Percentiles rank a stretch among this genome's conserved stretches.
Conservation (phyloP, 1,139 yeast species). For the Nakaseomyces glabratus region DNA sequence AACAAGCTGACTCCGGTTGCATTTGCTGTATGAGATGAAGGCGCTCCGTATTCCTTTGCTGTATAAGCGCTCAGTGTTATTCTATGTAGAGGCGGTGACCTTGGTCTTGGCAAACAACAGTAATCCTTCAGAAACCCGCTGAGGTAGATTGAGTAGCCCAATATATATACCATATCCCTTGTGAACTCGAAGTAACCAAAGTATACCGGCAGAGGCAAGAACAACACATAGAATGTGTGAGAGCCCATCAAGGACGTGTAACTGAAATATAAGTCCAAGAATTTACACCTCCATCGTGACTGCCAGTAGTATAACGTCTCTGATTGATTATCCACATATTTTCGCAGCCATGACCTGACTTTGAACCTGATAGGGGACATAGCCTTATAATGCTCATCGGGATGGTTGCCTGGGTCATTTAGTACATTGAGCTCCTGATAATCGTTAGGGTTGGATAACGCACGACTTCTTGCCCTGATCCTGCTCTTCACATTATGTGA, state of each 20-base stretch:
- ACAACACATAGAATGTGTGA: conserved; percentile 84
- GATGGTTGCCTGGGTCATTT: conserved; percentile 65
- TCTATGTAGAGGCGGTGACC: conserved; percentile 84
- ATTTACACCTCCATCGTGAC: conserved; percentile 38
- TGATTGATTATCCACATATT: conserved; percentile 60
- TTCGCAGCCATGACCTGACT: conserved; percentile 48
- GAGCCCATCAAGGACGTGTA: conserved; percentile 86
- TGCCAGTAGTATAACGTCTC: conserved; percentile 54
- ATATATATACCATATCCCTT: conserved; percentile 61
- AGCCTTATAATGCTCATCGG: conserved; percentile 54
- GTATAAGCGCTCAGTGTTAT: conserved; percentile 86
- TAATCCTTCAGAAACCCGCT: conserved; percentile 77
- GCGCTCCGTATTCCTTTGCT: conserved; percentile 90
- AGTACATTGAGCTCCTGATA: conserved; percentile 16
- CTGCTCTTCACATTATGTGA: conserved; percentile 4
- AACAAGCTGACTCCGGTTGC: conserved; percentile 65
- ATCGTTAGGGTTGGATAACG: conserved; percentile 11
- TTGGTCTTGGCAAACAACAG: conserved; percentile 84
- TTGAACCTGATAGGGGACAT: conserved; percentile 54
- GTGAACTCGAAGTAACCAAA: conserved; percentile 54
- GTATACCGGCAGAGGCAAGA: conserved; percentile 84
- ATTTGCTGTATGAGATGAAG: conserved; percentile 87
- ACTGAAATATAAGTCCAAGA: conserved; percentile 69
- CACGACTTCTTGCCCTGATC: no score
- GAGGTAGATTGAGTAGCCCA: conserved; percentile 78